Evolutionary conservation across 1,284 basidiomycete species (phyloP).

Genomic region (Boletus semigastroideus): DNA sequence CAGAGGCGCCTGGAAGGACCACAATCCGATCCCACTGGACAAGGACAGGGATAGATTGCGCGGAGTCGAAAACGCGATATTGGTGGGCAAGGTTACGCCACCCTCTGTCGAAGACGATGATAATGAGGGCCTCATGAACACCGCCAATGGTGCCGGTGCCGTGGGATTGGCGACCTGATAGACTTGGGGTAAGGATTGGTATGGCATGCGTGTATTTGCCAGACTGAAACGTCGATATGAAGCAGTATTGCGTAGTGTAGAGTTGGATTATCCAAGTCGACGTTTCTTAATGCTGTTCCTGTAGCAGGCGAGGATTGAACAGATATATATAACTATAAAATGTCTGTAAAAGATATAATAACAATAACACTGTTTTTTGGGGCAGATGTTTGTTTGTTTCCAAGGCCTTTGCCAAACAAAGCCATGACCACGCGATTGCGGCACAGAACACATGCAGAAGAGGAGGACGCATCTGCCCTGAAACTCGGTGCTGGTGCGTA

Average conservation of each 20-base stretch:
- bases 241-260: slow-evolving; percentile 13
- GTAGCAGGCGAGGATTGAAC: slow-evolving; percentile 24
- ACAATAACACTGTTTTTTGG: slow-evolving; percentile 25
- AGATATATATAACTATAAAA: slow-evolving; percentile 34
- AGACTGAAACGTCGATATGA: slow-evolving; percentile 8
- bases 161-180: slow-evolving; percentile 31
- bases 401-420: slow-evolving; percentile 32
- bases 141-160: slow-evolving; percentile 11
- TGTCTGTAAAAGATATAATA: slow-evolving; percentile 40
- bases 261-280: slow-evolving; percentile 11
- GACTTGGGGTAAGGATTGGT: slow-evolving; percentile 21
- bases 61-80: slow-evolving; percentile 35
- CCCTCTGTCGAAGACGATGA: slow-evolving; percentile 29
- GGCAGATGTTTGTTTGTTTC: slow-evolving; percentile 23
- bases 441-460: slow-evolving; percentile 49
- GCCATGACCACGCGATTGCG: slow-evolving; percentile 50
- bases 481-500: slow-evolving; percentile 50
- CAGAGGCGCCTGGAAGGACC: slow-evolving; percentile 37
- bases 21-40: slow-evolving; percentile 22
- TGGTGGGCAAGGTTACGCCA: slow-evolving; percentile 33
- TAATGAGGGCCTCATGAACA: slow-evolving; percentile 9
- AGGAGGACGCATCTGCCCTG: slow-evolving; percentile 53
- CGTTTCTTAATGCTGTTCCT: slow-evolving; percentile 25
- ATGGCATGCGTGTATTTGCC: neutral
- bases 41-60: slow-evolving; percentile 34